A percentile compares a stretch with the other conserved stretches of the same genome.
Evolutionary conservation across 2,329 filamentous ascomycete species (phyloP).

Genomic region (Metarhizium sp.): DNA sequence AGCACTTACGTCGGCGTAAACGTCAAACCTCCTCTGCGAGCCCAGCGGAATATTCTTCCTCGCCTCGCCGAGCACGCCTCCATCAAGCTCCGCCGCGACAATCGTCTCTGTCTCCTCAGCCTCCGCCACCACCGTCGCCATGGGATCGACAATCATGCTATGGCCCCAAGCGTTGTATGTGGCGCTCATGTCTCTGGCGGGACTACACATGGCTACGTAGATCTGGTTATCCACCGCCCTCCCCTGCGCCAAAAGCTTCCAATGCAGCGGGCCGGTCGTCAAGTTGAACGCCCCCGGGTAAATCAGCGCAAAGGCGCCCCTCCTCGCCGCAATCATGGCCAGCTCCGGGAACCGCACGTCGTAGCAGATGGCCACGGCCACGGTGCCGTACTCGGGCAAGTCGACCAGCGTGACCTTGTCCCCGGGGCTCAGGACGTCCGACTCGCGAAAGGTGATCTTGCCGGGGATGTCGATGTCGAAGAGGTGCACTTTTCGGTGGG

Average conservation of each 20-base stretch:
- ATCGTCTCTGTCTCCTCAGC: slow-evolving; percentile 70
- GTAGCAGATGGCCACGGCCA: slow-evolving; percentile 92
- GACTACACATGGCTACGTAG: slow-evolving; percentile 88
- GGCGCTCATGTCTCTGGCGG: slow-evolving; percentile 68
- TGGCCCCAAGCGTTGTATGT: slow-evolving; percentile 89
- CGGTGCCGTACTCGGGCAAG: slow-evolving; percentile 76
- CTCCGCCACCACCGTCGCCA: slow-evolving; percentile 72
- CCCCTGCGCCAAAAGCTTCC: slow-evolving; percentile 73
- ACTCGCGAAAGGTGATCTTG: slow-evolving; percentile 85
- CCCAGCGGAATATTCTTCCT: slow-evolving; percentile 78
- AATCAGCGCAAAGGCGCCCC: slow-evolving; percentile 76
- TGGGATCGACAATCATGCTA: slow-evolving; percentile 78
- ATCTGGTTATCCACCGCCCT: slow-evolving; percentile 90
- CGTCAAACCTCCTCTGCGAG: slow-evolving; percentile 82
- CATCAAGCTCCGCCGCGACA: slow-evolving; percentile 62
- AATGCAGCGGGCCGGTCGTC: slow-evolving; percentile 87
- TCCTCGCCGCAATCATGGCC: slow-evolving; percentile 77
- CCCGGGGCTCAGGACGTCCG: slow-evolving; percentile 77
- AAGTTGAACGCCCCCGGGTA: slow-evolving; percentile 98
- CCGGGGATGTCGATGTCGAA: slow-evolving; percentile 98
- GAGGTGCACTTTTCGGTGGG: slow-evolving; percentile 87
- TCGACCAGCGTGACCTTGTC: slow-evolving; percentile 80
- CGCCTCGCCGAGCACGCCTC: slow-evolving; percentile 60
- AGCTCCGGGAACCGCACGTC: slow-evolving; percentile 95
- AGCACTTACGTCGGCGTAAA: slow-evolving; percentile 82